These are phyloP conservation scores for Diaporthe citri DNA, from an alignment of 2,329 filamentous ascomycete genomes.

Conservation along the genomic window DNA sequence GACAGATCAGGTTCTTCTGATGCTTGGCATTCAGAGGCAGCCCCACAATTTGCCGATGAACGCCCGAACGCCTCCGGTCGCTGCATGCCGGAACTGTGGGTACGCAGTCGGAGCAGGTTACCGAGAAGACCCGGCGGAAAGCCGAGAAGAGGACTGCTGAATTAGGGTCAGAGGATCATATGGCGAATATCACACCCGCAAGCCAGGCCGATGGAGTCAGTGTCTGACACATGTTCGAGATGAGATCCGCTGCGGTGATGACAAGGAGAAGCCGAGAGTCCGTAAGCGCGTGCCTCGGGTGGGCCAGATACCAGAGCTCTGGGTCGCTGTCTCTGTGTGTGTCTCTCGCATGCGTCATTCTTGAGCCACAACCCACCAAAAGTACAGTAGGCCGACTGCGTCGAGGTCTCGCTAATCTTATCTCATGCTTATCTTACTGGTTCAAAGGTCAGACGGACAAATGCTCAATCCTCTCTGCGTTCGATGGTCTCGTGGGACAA, in stretches of 20 bases:
- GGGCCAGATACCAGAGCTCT: constrained; percentile 2
- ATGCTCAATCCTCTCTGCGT: not conserved
- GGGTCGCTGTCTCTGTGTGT: not conserved
- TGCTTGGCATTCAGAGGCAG: not conserved
- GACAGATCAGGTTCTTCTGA: not conserved
- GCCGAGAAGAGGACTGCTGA: not conserved
- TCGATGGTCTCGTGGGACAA: not conserved
- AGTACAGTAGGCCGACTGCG: not conserved
- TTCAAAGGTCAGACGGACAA: constrained; percentile 7
- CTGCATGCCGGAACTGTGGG: constrained; percentile 22
- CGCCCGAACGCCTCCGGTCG: constrained; percentile 22
- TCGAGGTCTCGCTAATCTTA: constrained; percentile 23
- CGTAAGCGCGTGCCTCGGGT: not conserved
- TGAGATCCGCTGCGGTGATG: not conserved
- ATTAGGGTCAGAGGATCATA: not conserved
- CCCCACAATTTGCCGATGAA: constrained; percentile 28
- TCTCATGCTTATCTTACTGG: constrained; percentile 11
- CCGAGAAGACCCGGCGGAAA: constrained; percentile 28
- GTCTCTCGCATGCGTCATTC: constrained; percentile 28
- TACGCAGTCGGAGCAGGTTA: constrained; percentile 10
- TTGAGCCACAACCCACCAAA: constrained; percentile 7
- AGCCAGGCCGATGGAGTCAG: not conserved
- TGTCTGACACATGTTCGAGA: constrained; percentile 18
- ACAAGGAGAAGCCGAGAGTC: not conserved
- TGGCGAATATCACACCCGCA: not conserved